A percentile compares a stretch with the other conserved stretches of the same genome.
These are phyloP conservation scores for Ogataea kodamae DNA, from an alignment of 805 yeast genomes.

Conservation along the genomic window DNA sequence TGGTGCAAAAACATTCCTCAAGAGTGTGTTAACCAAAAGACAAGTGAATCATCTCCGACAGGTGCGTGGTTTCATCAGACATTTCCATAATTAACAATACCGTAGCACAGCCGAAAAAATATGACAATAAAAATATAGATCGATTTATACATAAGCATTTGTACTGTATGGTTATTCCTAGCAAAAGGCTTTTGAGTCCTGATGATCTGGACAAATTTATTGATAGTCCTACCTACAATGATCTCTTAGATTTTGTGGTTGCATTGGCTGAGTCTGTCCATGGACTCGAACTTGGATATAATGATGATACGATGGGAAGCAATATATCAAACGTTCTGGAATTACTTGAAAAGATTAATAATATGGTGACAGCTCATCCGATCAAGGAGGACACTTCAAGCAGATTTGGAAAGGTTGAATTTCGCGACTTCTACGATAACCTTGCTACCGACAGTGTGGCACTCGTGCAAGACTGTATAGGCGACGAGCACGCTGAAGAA, in stretches of 20 bases:
- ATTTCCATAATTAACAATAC: background rate
- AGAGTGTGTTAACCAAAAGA: constrained; percentile 7
- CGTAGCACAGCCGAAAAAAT: constrained; percentile 11
- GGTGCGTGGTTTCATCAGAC: constrained; percentile 2
- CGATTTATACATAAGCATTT: background rate
- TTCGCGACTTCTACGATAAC: constrained; percentile 76
- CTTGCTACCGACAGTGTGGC: constrained; percentile 32
- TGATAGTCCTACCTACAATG: constrained; percentile 45
- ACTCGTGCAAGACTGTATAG: constrained; percentile 20
- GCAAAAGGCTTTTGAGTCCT: constrained; percentile 23
- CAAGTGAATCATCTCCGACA: constrained; percentile 9
- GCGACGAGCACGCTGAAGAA: constrained; percentile 37
- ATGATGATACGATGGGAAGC: constrained; percentile 14
- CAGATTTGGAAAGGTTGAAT: constrained; percentile 90
- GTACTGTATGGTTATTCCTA: constrained; percentile 17
- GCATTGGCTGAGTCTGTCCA: constrained; percentile 60
- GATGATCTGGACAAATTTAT: constrained; percentile 65
- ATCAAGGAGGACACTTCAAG: constrained; percentile 64
- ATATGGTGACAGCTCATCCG: constrained; percentile 54
- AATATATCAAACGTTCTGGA: constrained; percentile 31
- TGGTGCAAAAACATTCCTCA: constrained; percentile 8
- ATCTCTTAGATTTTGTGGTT: constrained; percentile 51
- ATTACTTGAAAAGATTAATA: constrained; percentile 44
- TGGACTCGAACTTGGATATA: constrained; percentile 31
- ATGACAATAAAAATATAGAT: background rate